A percentile compares a stretch with the other conserved stretches of the same genome.
Conservation (phyloP, 73 alveolate species). For the Tetrahymena elliotti region DNA sequence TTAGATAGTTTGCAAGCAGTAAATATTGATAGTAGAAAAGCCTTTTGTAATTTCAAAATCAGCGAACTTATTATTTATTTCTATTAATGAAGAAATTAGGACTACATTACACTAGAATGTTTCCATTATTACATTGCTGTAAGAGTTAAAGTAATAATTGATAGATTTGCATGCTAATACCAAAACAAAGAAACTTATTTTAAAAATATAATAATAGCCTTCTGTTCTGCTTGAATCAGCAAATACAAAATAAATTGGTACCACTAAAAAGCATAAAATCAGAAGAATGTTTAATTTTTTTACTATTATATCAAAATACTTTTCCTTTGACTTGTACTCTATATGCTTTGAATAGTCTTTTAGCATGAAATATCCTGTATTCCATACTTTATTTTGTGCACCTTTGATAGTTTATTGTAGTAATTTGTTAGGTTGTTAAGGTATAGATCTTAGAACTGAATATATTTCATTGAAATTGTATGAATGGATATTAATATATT, state of each 20-base stretch:
- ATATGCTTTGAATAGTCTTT: not conserved
- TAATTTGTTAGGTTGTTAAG: not conserved
- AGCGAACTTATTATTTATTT: not conserved
- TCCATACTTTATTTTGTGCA: not conserved
- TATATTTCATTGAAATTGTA: not conserved
- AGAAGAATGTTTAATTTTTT: too few species aligned
- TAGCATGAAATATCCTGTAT: not conserved
- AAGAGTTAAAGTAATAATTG: too few species aligned
- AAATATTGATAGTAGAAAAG: not conserved
- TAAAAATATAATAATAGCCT: too few species aligned
- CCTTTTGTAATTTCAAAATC: too few species aligned
- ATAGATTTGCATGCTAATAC: not conserved
- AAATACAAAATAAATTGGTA: not conserved
- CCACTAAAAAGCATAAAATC: too few species aligned
- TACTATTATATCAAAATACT: too few species aligned
- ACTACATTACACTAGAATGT: not conserved
- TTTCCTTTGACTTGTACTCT: not conserved
- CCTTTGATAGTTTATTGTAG: not conserved
- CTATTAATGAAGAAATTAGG: not conserved
- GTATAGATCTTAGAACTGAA: not conserved
- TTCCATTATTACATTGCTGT: not conserved
- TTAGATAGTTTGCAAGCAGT: not conserved
- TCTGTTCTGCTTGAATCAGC: not conserved
- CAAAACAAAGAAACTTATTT: too few species aligned
- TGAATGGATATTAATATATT: too few species aligned